These are phyloP conservation scores for Neonectria coccinea DNA, from an alignment of 2,329 filamentous ascomycete species.

Conservation along the genomic window DNA sequence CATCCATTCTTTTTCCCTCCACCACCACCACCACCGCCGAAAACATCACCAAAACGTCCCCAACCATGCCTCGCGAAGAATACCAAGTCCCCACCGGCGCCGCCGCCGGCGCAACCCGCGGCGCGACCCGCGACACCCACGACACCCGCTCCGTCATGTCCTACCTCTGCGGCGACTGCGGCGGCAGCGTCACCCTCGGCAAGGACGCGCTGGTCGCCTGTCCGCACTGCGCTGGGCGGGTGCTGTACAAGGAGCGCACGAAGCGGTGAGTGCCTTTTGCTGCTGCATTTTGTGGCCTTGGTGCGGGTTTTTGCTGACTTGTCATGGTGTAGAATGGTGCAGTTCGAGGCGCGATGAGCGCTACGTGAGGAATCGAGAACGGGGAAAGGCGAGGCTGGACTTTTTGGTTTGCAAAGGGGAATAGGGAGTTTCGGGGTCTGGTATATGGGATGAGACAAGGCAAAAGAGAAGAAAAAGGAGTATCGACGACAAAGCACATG, in stretches of 20 bases:
- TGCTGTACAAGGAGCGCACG: conserved; percentile 97
- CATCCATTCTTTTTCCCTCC: conserved; percentile 37
- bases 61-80: conserved; percentile 75
- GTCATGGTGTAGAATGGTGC: conserved; percentile 80
- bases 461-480: conserved; percentile 31
- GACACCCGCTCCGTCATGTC: conserved; percentile 53
- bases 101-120: conserved; percentile 52
- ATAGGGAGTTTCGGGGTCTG: conserved; percentile 44
- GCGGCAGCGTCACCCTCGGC: conserved; percentile 54
- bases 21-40: conserved; percentile 1
- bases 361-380: conserved; percentile 2
- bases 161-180: conserved; percentile 60
- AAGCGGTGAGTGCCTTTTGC: conserved; percentile 77
- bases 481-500: conserved; percentile 25
- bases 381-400: conserved; percentile 19
- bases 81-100: conserved; percentile 77
- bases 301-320: conserved; percentile 22
- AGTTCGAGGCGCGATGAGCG: conserved; percentile 89
- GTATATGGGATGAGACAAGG: conserved; percentile 33
- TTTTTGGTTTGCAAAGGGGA: conserved; percentile 26
- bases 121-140: conserved; percentile 55
- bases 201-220: conserved; percentile 64
- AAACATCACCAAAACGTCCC: neutral
- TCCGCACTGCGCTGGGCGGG: conserved; percentile 83
- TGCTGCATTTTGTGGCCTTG: neutral